Base-by-base conservation (phyloP, 805 yeast genomes). In the Starmerella scarabaei region DNA sequence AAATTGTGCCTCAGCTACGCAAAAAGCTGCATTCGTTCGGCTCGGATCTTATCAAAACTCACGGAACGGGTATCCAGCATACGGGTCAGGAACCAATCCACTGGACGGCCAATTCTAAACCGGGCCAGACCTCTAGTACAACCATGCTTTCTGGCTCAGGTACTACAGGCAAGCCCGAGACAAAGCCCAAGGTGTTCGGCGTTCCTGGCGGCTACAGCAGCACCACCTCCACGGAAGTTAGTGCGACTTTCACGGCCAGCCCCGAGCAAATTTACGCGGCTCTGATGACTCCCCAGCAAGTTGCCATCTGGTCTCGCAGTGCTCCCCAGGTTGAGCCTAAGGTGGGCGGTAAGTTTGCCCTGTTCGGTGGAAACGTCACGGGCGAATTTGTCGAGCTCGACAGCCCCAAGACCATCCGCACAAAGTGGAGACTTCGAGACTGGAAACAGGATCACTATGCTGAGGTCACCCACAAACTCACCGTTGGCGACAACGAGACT, bases 361-460 rank as follows among this genome's bases (percentile, higher is more conserved):
- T 91, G 42, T 91, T 91, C 57, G 93, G 94, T 12, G 96, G 96
- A 14, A 83, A 84, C 44, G 77, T 91, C 38, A 58, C 69, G 15
- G 94, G 95, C 38, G 72, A 73, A 54, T 65, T 84, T 47, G 51
- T 69, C 32, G 74, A 71, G 50, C 66, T 82, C 44, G 71, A 65
- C n/a, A 65, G 68, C 39, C 72, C 72, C 55, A 69, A 73, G 51
- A 63, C 63, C 38, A 75, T 91, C 41, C 73, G 67, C 12, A 77
- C 81, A 71, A 61, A 71, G 23, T 91, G 99, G 99, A 73, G 96
- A 59, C 67, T 91, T 48, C 73, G 69, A 32, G 81, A 78, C 53
- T 91, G 99, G 99, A 80, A 79, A 56, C 61, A 62, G n/a, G 93
- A 80, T 28, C 91, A 83, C 58, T 78, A 54, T 56, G 91, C 96